Conservation (phyloP, 176 grass and related monocot species). For the Oryza coarctata region DNA sequence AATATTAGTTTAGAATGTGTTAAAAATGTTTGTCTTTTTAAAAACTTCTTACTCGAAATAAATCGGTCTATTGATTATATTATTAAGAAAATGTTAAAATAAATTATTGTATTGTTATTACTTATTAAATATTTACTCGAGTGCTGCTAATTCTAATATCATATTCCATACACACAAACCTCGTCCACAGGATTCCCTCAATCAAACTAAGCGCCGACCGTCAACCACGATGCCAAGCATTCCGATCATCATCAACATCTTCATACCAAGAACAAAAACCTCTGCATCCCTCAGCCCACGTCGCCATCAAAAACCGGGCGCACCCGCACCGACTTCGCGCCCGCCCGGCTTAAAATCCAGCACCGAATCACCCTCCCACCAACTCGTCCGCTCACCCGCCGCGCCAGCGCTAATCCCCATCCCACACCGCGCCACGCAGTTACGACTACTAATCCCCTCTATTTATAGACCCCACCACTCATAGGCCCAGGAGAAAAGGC, state of each 20-base stretch:
- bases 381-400: background rate
- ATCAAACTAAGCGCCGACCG: conserved; percentile 21
- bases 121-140: too few species aligned
- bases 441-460: conserved; percentile 11
- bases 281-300: background rate
- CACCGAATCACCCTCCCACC: conserved; percentile 25
- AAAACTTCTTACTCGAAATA: too few species aligned
- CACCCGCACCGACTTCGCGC: conserved; percentile 32
- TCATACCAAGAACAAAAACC: conserved; percentile 27
- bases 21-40: too few species aligned
- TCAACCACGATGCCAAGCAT: background rate
- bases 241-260: background rate
- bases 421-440: background rate
- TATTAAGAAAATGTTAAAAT: too few species aligned
- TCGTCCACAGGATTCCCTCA: background rate
- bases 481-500: background rate
- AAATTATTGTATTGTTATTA: too few species aligned
- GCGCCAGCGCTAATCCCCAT: background rate
- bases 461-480: conserved; percentile 53
- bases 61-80: too few species aligned
- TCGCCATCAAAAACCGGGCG: conserved; percentile 10
- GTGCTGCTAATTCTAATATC: too few species aligned
- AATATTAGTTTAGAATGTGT: too few species aligned
- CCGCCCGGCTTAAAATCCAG: conserved; percentile 7
- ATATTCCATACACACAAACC: too few species aligned